Conservation (phyloP, 2,329 filamentous ascomycete species). For the Ceratocystis diversiconidia region DNA sequence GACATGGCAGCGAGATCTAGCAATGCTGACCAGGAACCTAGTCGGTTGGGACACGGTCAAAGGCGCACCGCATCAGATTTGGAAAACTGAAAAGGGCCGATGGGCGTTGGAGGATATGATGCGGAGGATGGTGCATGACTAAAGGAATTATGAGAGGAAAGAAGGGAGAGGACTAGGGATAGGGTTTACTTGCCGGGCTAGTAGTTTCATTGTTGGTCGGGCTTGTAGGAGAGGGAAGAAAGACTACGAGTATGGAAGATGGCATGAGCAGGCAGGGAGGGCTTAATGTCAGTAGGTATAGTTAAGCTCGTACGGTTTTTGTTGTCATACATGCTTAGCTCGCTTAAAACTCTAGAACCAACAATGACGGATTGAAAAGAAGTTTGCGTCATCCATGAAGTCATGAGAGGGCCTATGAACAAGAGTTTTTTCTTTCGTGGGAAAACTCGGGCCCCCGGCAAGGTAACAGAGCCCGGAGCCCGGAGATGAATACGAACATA, state of each 20-base stretch:
- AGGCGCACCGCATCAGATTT: slow-evolving; percentile 73
- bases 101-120: slow-evolving; percentile 15
- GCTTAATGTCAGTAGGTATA: not conserved
- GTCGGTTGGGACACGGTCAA: slow-evolving; percentile 76
- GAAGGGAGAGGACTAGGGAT: not conserved
- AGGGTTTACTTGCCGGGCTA: not conserved
- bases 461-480: not conserved
- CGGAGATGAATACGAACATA: not conserved
- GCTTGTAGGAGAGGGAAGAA: too few relatives aligned
- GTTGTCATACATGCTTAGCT: too few relatives aligned
- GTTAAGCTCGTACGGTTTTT: too few relatives aligned
- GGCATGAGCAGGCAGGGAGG: too few relatives aligned
- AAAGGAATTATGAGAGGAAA: not conserved
- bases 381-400: not conserved
- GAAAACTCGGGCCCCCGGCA: not conserved
- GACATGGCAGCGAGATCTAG: slow-evolving; percentile 71
- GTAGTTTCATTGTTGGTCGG: not conserved
- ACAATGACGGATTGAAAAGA: not conserved
- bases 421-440: not conserved
- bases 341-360: too few relatives aligned
- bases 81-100: slow-evolving; percentile 33
- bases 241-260: too few relatives aligned
- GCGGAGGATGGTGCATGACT: slow-evolving; percentile 6
- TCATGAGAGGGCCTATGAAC: not conserved
- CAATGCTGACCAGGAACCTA: slow-evolving; percentile 63